A percentile compares a stretch with the other conserved stretches of the same genome.
phyloP scores from a whole-genome alignment of 176 grass and related monocot genomes.

The Thalia dealbata region DNA sequence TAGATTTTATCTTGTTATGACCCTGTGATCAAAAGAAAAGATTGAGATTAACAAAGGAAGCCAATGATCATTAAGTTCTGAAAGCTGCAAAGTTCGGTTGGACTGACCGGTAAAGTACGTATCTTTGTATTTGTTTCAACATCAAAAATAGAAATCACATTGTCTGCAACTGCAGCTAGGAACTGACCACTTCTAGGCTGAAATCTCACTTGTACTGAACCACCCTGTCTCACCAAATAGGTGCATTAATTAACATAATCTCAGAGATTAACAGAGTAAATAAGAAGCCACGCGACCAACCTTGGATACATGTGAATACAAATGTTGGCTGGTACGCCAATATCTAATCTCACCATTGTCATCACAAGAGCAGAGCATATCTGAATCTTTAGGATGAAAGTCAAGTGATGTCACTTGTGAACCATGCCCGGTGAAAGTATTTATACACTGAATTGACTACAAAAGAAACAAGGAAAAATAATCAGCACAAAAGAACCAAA shows the following conservation, averaged over 20 bases:
- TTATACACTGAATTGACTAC: slow-evolving; percentile 39
- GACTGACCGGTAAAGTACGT: slow-evolving; percentile 42
- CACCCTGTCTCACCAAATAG: slow-evolving; percentile 52
- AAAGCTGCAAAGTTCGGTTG: not conserved
- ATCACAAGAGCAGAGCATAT: slow-evolving; percentile 50
- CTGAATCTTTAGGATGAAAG: slow-evolving; percentile 54
- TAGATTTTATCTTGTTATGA: slow-evolving; percentile 45
- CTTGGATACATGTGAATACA: slow-evolving; percentile 36
- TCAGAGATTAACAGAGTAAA: not conserved
- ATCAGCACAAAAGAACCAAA: not conserved
- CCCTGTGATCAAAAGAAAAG: slow-evolving; percentile 32
- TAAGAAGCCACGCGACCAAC: slow-evolving; percentile 23
- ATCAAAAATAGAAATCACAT: slow-evolving; percentile 64
- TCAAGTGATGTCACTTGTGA: slow-evolving; percentile 65
- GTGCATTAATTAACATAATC: slow-evolving; percentile 9
- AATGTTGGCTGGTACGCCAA: slow-evolving; percentile 45
- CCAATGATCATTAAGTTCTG: not conserved
- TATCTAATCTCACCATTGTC: slow-evolving; percentile 60
- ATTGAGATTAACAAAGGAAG: not conserved
- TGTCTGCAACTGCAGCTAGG: slow-evolving; percentile 71
- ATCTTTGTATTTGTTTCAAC: slow-evolving; percentile 43
- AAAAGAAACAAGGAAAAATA: slow-evolving; percentile 13
- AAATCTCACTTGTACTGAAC: slow-evolving; percentile 60
- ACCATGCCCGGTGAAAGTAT: slow-evolving; percentile 42
- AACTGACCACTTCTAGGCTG: slow-evolving; percentile 63